phyloP scores from a whole-genome alignment of 495 filamentous ascomycete genomes.

The Talaromyces nanjingensis region DNA sequence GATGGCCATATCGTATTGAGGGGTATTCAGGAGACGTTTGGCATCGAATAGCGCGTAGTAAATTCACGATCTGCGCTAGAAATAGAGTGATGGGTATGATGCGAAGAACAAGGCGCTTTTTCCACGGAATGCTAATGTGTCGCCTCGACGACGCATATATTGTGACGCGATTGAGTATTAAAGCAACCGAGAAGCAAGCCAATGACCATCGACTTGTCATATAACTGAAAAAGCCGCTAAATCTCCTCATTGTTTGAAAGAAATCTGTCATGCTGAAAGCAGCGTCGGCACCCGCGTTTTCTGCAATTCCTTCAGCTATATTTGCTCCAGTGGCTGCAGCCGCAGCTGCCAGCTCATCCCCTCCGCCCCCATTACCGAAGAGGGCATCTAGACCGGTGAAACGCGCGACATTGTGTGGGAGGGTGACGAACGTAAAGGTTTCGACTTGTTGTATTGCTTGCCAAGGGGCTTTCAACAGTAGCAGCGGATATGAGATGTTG shows the following conservation, averaged over 20 bases:
- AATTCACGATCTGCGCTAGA: conserved; percentile 51
- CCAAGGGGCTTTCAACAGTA: conserved; percentile 25
- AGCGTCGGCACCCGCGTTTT: conserved; percentile 22
- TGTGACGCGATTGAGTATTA: conserved; percentile 84
- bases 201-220: conserved; percentile 92
- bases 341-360: conserved; percentile 22
- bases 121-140: conserved; percentile 63
- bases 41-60: conserved; percentile 84
- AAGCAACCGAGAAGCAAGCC: conserved; percentile 71
- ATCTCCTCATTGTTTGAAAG: conserved; percentile 40
- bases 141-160: conserved; percentile 87
- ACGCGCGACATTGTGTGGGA: conserved; percentile 30
- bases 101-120: conserved; percentile 64
- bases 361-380: conserved; percentile 14
- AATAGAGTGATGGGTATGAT: conserved; percentile 72
- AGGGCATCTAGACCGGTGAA: conserved; percentile 24
- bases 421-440: conserved; percentile 28
- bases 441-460: conserved; percentile 33
- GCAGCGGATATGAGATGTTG: conserved; percentile 26
- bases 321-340: conserved; percentile 26
- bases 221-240: conserved; percentile 89
- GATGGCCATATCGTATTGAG: conserved; percentile 63
- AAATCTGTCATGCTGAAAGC: conserved; percentile 30
- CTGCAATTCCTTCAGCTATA: conserved; percentile 23
- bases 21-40: conserved; percentile 80